phyloP scores from a whole-genome alignment of 495 filamentous ascomycete species.

The Aspergillus leporis region DNA sequence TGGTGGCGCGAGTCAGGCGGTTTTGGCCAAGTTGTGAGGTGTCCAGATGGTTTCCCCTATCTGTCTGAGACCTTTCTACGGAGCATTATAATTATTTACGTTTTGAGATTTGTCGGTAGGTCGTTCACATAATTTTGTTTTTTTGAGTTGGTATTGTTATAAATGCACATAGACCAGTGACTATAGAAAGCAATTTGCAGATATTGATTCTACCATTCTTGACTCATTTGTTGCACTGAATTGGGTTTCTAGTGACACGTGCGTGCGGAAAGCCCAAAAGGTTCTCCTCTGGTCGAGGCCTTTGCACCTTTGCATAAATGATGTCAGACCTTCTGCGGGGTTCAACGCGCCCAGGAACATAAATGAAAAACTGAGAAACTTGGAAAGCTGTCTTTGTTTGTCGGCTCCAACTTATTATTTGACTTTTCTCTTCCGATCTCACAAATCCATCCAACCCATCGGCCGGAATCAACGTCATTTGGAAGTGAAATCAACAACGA shows the following conservation, averaged over 20 bases:
- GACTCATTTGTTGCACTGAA: no score
- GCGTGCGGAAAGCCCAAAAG: conserved; percentile 9
- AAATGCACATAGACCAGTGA: conserved; percentile 13
- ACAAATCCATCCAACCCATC: not conserved
- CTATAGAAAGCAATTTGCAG: conserved; percentile 9
- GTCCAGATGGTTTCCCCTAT: not conserved
- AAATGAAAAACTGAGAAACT: conserved; percentile 13
- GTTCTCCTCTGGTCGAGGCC: not conserved
- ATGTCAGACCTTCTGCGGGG: conserved; percentile 27
- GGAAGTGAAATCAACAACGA: not conserved
- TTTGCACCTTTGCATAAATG: conserved; percentile 14
- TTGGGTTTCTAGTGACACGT: no score
- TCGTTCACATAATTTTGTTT: not conserved
- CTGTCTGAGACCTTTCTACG: not conserved
- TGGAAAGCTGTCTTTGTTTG: conserved; percentile 3
- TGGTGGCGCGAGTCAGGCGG: conserved; percentile 14
- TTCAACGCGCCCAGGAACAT: conserved; percentile 22
- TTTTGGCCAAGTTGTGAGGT: conserved; percentile 22
- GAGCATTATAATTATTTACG: not conserved
- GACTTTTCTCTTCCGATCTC: not conserved
- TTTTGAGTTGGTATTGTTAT: conserved; percentile 5
- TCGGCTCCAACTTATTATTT: not conserved
- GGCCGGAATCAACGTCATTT: not conserved
- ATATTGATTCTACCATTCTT: no score
- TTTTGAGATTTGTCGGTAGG: conserved; percentile 3